Evolutionary conservation across 768 basidiomycete species (phyloP), one percentile per base, ranked within the genome.

Genomic region (Pisolithus orientalis): DNA sequence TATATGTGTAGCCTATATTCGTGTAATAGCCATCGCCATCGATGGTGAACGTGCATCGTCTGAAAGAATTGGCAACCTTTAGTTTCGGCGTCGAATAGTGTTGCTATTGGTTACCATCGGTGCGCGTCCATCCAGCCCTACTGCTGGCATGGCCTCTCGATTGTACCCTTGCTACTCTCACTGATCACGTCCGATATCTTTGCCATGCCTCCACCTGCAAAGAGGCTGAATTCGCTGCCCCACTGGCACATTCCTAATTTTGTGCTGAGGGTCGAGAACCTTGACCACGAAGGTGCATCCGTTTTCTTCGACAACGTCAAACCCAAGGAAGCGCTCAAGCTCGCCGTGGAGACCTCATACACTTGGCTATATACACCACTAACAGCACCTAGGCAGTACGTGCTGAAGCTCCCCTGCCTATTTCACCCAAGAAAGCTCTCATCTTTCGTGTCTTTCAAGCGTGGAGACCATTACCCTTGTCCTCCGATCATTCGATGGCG

Each of bases 401-500:
- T 65, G 7, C 31, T 42, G 24, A 1, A 14, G 9, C 10, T 39
- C 29, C 7, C 34, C 42, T 39, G 38, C 27, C 9, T 32, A 32
- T 10, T 32, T 32, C 44, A 32, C 34, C 21, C 6, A 16, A 45
- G 14, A 43, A 16, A 39, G 47, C 51, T 59, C 53, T 57, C 28
- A 63, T 49, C 47, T 24, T 49, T 51, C 14, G 21, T 46, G 11
- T 34, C 24, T 47, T 47, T 39, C 37, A 38, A 84, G 82, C 51
- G 80, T 86, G 2, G 55, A 76, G 51, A 66, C 69, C 31, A 76
- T 88, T 57, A 62, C 70, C 1, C 78, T 89, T 47, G 75, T 86
- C 52, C 74, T 88, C 39, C 77, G 82, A 16, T 65, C 78, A 31
- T 85, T 88, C 77, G 74, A 76, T 17, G 87, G 87, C 31, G 80